phyloP scores from a whole-genome alignment of 2,329 filamentous ascomycete species.

The Lasiodiplodia theobromae region DNA sequence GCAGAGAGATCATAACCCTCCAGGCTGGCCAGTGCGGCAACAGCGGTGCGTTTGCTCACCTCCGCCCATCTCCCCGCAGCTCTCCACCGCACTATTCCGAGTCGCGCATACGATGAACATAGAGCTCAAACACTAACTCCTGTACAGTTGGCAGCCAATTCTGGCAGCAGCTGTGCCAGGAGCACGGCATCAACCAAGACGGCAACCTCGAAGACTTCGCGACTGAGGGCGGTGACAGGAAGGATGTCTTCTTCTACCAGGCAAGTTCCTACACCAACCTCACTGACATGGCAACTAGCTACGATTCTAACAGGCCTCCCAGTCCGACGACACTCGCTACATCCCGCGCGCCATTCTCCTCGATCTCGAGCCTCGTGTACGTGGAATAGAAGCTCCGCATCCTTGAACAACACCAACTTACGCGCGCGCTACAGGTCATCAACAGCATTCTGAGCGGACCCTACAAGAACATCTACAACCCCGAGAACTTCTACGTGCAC shows the following conservation, averaged over 20 bases:
- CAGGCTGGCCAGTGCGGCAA: slow-evolving; percentile 99
- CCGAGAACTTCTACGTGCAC: slow-evolving; percentile 97
- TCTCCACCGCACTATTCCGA: slow-evolving; percentile 10
- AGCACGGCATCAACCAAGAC: slow-evolving; percentile 97
- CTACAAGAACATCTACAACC: slow-evolving; percentile 99
- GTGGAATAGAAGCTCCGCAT: slow-evolving; percentile 32
- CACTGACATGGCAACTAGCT: background rate
- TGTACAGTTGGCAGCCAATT: slow-evolving; percentile 89
- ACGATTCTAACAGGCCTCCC: slow-evolving; percentile 13
- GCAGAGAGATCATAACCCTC: slow-evolving; percentile 97
- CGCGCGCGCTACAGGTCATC: slow-evolving; percentile 66
- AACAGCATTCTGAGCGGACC: slow-evolving; percentile 90
- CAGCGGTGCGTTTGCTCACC: slow-evolving; percentile 75
- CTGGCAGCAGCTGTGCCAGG: slow-evolving; percentile 98
- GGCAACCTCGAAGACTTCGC: slow-evolving; percentile 98
- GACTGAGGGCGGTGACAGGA: slow-evolving; percentile 95
- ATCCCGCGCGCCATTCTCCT: slow-evolving; percentile 95
- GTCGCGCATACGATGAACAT: slow-evolving; percentile 1
- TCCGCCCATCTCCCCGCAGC: slow-evolving; percentile 24
- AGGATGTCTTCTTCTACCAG: slow-evolving; percentile 99
- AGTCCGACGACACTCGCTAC: slow-evolving; percentile 98
- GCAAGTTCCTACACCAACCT: slow-evolving; percentile 38
- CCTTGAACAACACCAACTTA: background rate
- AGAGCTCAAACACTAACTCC: slow-evolving; percentile 1
- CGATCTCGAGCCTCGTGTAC: slow-evolving; percentile 88